Percentiles rank a stretch among this genome's conserved stretches.
Evolutionary conservation across 2,329 filamentous ascomycete genomes (phyloP).

Genomic region (Aureobasidium sp.): DNA sequence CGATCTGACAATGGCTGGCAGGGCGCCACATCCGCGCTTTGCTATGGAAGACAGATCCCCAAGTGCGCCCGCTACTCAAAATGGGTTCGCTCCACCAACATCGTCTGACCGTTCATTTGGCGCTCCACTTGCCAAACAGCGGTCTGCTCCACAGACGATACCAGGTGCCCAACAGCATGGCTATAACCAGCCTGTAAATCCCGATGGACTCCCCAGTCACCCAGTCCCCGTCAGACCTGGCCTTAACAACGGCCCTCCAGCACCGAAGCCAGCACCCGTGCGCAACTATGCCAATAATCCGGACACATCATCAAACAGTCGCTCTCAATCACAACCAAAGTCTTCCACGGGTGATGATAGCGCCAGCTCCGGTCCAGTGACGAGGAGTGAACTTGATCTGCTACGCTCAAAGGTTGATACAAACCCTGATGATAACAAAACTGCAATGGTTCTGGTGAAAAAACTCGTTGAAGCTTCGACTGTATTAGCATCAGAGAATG

Average conservation of each 20-base stretch:
- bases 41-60: background rate
- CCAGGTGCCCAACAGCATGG: constrained; percentile 3
- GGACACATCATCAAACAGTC: background rate
- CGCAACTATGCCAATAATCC: constrained; percentile 36
- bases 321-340: background rate
- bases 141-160: background rate
- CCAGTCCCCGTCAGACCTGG: constrained; percentile 50
- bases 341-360: constrained; percentile 10
- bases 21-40: background rate
- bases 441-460: constrained; percentile 69
- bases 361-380: constrained; percentile 52
- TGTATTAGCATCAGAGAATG: constrained; percentile 68
- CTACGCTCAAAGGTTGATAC: constrained; percentile 62
- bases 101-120: constrained; percentile 15
- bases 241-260: constrained; percentile 31
- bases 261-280: constrained; percentile 43
- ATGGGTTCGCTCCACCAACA: constrained; percentile 13
- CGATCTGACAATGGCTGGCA: background rate
- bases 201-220: constrained; percentile 50
- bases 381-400: constrained; percentile 67
- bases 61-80: background rate
- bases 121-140: constrained; percentile 23
- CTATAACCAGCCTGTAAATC: constrained; percentile 33
- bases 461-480: constrained; percentile 79
- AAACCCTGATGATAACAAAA: constrained; percentile 64